Percentiles rank a stretch among this genome's conserved stretches.
Evolutionary conservation across 1,284 basidiomycete genomes (phyloP).

Genomic region (Stygiomarasmius scandens): DNA sequence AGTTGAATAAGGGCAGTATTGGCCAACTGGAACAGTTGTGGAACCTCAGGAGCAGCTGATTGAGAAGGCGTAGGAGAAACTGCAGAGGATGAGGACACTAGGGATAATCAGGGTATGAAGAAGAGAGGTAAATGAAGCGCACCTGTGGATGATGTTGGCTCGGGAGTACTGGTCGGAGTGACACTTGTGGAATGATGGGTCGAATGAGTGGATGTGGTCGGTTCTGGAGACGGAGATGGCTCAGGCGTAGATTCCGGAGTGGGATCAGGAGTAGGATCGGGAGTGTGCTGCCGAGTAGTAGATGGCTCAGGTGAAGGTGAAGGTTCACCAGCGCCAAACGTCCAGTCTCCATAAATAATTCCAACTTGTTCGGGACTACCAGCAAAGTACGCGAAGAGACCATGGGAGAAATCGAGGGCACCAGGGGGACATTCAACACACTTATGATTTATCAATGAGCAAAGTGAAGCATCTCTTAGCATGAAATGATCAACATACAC

Average conservation of each 20-base stretch:
- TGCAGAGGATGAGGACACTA: neutral
- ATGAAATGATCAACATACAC: neutral
- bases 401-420: constrained; percentile 55
- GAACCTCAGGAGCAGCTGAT: neutral
- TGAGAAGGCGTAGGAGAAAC: constrained; percentile 1
- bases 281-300: neutral
- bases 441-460: constrained; percentile 17
- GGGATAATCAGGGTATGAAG: neutral
- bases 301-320: neutral
- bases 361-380: constrained; percentile 30
- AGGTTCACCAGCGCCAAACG: constrained; percentile 30
- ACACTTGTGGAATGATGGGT: neutral
- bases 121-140: neutral
- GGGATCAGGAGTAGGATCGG: neutral
- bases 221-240: no score
- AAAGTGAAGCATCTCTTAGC: neutral
- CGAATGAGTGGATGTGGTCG: no score
- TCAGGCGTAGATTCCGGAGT: no score
- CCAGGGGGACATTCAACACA: constrained; percentile 50
- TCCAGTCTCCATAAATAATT: constrained; percentile 45
- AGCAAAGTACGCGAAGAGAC: constrained; percentile 47
- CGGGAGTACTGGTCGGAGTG: constrained; percentile 2
- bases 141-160: constrained; percentile 2
- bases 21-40: constrained; percentile 1
- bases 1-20: constrained; percentile 1